Evolutionary conservation across 2,329 filamentous ascomycete species (phyloP), one percentile per base, ranked within the genome.

Genomic region (Fusarium sp.): DNA sequence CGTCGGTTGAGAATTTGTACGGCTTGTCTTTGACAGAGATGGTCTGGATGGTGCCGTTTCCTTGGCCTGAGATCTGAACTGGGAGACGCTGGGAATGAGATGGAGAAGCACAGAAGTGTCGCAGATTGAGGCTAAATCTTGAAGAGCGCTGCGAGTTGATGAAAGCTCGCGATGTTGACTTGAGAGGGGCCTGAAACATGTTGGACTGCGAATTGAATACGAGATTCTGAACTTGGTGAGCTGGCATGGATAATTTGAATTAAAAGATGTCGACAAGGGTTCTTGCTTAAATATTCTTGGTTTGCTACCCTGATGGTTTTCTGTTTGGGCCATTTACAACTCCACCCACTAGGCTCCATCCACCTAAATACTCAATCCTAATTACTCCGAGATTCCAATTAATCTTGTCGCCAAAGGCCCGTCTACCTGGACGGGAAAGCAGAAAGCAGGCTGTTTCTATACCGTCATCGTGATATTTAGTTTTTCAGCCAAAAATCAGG

Each of bases 241-340:
- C 0, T 13, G 0, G 0, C 3, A 20, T 24, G 11, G 24, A 45
- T 26, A 14, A 26, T 26, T 20, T 6, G 2, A 45, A 20, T 20
- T 0, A 18, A 6, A 6, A 3, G 4, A 26, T 26, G 17, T 14
- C 2, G 33, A 33, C 6, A 14, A 33, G 12, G 33, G 12, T 13
- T 33, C 12, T 33, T 14, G 14, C 11, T 41, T 41, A 41, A 41
- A 14, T 41, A 14, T n/a, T 22, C 13, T 22, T 41, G 22, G 4
- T 41, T 14, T 22, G 5, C 7, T 22, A 41, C 39, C 39, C 13
- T 41, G 39, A 41, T 41, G 39, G 39, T 14, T 22, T 39, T 22
- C 20, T 39, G 38, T 22, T 41, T 22, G 20, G 13, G 20, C 7
- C 1, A 14, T 14, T 14, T 6, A 9, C 22, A 20, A 41, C 38